Percentiles rank a stretch among this genome's conserved stretches.
Conservation (phyloP, 768 basidiomycete genomes). For the Podaxis pistillaris region DNA sequence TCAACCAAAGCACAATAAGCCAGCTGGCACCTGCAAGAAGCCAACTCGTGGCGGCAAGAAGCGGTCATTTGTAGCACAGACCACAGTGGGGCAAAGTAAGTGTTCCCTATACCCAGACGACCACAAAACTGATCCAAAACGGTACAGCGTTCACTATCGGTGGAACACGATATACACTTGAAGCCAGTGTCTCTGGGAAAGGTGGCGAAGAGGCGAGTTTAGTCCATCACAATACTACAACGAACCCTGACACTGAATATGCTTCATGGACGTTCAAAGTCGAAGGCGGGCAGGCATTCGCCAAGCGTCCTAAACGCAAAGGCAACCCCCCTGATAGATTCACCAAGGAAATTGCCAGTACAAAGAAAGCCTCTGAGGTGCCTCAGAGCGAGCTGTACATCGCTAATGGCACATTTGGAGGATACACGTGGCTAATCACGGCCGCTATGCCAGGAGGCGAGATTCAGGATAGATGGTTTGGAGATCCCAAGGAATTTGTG, state of each 20-base stretch:
- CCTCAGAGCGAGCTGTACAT: background rate
- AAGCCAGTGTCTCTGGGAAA: background rate
- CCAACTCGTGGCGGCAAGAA: background rate
- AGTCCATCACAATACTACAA: background rate
- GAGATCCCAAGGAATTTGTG: background rate
- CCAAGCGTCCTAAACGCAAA: background rate
- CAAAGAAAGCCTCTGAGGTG: background rate
- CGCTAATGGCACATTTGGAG: background rate
- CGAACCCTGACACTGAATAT: background rate
- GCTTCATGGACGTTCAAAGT: background rate
- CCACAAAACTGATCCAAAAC: background rate
- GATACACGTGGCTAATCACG: background rate
- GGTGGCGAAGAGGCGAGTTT: background rate
- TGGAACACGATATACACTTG: background rate
- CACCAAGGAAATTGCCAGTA: background rate
- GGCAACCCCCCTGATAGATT: background rate
- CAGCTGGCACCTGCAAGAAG: background rate
- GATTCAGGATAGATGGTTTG: background rate
- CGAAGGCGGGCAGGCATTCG: background rate
- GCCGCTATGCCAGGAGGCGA: background rate
- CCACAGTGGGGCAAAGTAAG: background rate
- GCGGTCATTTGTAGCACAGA: background rate
- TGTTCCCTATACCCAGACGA: background rate
- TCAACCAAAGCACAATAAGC: background rate
- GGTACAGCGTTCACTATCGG: background rate